Conservation (phyloP, 345 rosid species). For the thale cress (Arabidopsis thaliana) region TAIR10.1 NC_003074.8:4685501-4686000, state of each 20-base stretch:
- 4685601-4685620: constrained; percentile 12
- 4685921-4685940: constrained; percentile 79
- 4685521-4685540: constrained; percentile 24
- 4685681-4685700: not conserved
- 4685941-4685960: constrained; percentile 82
- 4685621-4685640: constrained; percentile 16
- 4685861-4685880: constrained; percentile 51
- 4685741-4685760: not conserved
- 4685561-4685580: constrained; percentile 11
- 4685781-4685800: not conserved
- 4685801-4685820: constrained; percentile 5
- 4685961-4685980: constrained; percentile 63
- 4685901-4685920: constrained; percentile 67
- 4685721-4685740: not conserved
- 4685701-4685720: not conserved
- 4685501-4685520: not conserved
- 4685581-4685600: constrained; percentile 27
- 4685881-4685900: constrained; percentile 72
- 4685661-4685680: not conserved
- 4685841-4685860: constrained; percentile 56
- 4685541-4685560: not conserved
- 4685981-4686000: constrained; percentile 78
- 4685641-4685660: not conserved
- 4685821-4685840: not conserved
- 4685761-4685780: constrained; percentile 6